Evolutionary conservation across 2,329 filamentous ascomycete species (phyloP), one percentile per base, ranked within the genome.

Genomic region (Trichophyton simii): DNA sequence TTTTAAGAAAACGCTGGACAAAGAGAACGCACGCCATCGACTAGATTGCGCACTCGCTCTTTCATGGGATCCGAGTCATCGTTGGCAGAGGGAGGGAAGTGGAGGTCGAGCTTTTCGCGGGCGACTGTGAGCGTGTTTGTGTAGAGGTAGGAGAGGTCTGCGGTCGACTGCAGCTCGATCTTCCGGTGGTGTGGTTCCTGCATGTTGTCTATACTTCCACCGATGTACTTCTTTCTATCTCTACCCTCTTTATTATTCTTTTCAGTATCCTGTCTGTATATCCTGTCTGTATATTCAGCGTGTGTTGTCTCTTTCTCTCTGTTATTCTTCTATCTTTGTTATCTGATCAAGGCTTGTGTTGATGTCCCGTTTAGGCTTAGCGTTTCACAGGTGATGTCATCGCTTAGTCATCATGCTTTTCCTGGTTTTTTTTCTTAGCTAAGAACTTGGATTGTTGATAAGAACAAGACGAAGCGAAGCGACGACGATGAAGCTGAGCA

Each of bases 91-190:
- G 73, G 77, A 60, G 78, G 78, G 13, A 79, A 73, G 63, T 78
- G 73, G 25, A 78, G 71, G 65, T 80, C 77, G 61, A 80, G 71
- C 68, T 79, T 80, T 66, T 75, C 71, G 61, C 73, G 76, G 22
- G 78, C 77, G 62, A 75, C 70, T 3, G 72, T 69, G 61, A 74
- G 66, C 28, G 77, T 73, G 68, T 79, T 79, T 63, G 70, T 68
- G 64, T 78, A 76, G 57, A 80, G 76, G 63, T 78, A 79, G 60
- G 73, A 75, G 58, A 79, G 75, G 70, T 80, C 78, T 62, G 73
- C 72, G 60, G 77, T 71, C 52, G 78, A 76, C 68, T 80, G 78
- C n/a, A 80, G 74, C 63, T 79, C 78, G 67, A 80, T 75, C 67
- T 78, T 79, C 66, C 78, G 76, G 66, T 79, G 73, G 67, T 78